phyloP scores from a whole-genome alignment of 2,329 filamentous ascomycete genomes.

The Arthrobotrys iridis region DNA sequence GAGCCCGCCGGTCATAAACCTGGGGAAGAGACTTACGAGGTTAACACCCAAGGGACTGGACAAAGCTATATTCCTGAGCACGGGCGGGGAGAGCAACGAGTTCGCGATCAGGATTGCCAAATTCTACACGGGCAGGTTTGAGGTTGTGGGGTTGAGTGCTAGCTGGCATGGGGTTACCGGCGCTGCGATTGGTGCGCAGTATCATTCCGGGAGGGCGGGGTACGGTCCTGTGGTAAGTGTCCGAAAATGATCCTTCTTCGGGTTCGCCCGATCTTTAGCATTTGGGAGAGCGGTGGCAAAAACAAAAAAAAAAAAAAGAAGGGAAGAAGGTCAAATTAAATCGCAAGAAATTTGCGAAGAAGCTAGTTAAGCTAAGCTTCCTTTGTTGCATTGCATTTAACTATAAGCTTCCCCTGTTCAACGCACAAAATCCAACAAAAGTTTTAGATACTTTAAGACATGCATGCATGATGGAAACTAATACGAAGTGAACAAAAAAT shows the following conservation, averaged over 20 bases:
- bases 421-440: constrained; percentile 47
- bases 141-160: constrained; percentile 70
- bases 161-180: constrained; percentile 72
- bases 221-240: constrained; percentile 61
- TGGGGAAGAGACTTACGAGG: constrained; percentile 66
- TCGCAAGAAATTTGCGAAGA: neutral
- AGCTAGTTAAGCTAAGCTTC: neutral
- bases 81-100: constrained; percentile 70
- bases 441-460: neutral
- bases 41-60: constrained; percentile 66
- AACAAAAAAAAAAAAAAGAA: too few species aligned
- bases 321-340: neutral
- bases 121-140: constrained; percentile 71
- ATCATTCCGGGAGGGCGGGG: constrained; percentile 66
- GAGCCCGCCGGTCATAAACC: constrained; percentile 68
- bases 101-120: constrained; percentile 74
- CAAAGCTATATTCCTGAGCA: constrained; percentile 70
- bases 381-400: neutral
- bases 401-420: neutral
- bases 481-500: neutral
- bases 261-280: too few species aligned
- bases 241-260: too few species aligned
- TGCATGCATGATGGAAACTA: neutral
- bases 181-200: constrained; percentile 67
- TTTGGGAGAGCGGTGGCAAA: neutral